Evolutionary conservation across 805 yeast genomes (phyloP), one percentile per base, ranked within the genome.

Genomic region (Ascoidea asiatica): DNA sequence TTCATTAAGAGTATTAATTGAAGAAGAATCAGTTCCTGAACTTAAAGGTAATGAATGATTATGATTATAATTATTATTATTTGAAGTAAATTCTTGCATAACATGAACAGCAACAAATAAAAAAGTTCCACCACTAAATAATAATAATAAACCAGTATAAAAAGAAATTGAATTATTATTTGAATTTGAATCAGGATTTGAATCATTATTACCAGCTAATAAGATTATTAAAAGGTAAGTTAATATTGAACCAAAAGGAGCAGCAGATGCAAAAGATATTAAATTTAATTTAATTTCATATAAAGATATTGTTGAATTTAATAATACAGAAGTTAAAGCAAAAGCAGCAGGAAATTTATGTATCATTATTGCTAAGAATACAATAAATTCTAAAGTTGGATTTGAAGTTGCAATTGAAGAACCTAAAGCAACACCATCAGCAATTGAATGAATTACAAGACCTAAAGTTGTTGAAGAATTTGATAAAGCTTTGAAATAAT

Each of bases 311-410:
- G 67, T 65, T 35, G 63, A 61, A 23, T 65, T 59, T 8, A 73
- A 52, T 23, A 83, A 63, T 15, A 81, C 65, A 1, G 84, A 68
- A 4, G 74, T 58, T 38, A 83, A 65, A 38, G 88, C 81, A 56
- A 83, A 79, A 4, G 86, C 69, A 0, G 90, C 80, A 0, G 92
- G 92, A 4, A 82, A 64, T 57, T 83, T 83, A 63, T 83, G 92
- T 29, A 80, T 54, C 47, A 82, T 66, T 22, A 83, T 73, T 11
- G 85, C 79, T 11, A 77, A 43, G 41, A 79, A 72, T 43, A 83
- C 74, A 37, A 77, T 51, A 41, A 64, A 36, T 47, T 61, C 67
- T 36, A 70, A 58, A 5, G 65, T 57, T 6, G 60, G 53, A 45
- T 62, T 62, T 19, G 63, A 53, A 8, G 72, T 47, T 20, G 69